Base-by-base conservation (phyloP, 805 yeast genomes). In the Wickerhamiella azymoides region DNA sequence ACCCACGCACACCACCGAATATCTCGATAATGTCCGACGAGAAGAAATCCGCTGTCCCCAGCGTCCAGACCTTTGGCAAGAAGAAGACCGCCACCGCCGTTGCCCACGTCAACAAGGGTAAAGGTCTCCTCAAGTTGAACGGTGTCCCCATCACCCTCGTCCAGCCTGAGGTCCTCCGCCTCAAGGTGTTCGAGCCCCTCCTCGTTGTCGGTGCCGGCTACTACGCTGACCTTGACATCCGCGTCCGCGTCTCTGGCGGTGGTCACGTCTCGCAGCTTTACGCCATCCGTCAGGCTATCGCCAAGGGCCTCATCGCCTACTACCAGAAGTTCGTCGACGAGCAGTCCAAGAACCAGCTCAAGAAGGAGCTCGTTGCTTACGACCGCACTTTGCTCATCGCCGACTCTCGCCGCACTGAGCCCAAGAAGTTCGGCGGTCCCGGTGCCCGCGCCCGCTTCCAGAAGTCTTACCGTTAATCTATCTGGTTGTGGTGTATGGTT, bases 381-480 rank as follows among this genome's bases (percentile, higher is more conserved):
- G 98, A 92, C 89, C 88, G 95, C 80, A 85, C 97, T 71, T 82
- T 92, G 71, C 82, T 92, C 76, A 92, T 92, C 72, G 97, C 98
- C 65, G 98, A 92, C 74, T 77, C 96, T 65, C 86, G 98, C 84
- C 89, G 94, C 82, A 81, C 88, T 82, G 98, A 92, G 80, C 98
- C 98, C 81, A 92, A 92, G 96, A 92, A 92, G 80, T 92, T 92
- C 79, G 98, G 98, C 80, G 98, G 98, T 80, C 94, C 94, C 74
- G 98, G 98, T 84, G 98, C 98, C 77, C 92, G 98, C 79, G 92
- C 98, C 70, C 89, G 97, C 79, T 89, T 84, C 96, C 98, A 92
- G 81, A 92, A 92, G 74, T 92, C 98, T 72, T 92, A 92, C 92
- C 98, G 98, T 88, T 92, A 89, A 76, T 42, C 14, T 40, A 28